phyloP scores from a whole-genome alignment of 768 basidiomycete genomes.

The Amanita pseudoporphyria region DNA sequence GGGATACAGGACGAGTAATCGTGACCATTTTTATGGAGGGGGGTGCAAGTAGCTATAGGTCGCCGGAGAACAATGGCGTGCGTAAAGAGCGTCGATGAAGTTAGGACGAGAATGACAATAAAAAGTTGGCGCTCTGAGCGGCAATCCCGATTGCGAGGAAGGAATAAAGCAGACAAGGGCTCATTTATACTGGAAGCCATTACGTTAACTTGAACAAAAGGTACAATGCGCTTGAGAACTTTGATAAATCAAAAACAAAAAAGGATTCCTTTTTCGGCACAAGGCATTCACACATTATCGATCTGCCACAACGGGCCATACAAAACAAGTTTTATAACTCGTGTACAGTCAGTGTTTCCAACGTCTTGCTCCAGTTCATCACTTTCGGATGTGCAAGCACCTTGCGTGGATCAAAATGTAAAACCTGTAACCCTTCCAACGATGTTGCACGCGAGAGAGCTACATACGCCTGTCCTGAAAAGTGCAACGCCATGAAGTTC shows the following conservation, averaged over 20 bases:
- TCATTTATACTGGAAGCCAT: constrained; percentile 2
- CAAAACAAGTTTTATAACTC: not conserved
- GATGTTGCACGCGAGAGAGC: no score
- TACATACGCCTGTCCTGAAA: constrained; percentile 77
- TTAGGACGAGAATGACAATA: constrained; percentile 1
- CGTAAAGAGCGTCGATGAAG: not conserved
- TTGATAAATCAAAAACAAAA: no score
- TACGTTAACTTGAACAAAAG: not conserved
- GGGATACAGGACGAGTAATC: constrained; percentile 9
- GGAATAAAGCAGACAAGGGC: not conserved
- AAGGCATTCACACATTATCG: no score
- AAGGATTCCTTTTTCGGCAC: not conserved
- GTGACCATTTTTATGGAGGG: constrained; percentile 2
- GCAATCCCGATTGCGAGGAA: constrained; percentile 8
- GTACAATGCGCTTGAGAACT: not conserved
- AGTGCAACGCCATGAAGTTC: not conserved
- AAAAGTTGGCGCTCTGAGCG: not conserved
- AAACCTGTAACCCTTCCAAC: constrained; percentile 68
- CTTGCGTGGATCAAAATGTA: constrained; percentile 69
- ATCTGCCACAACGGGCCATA: no score
- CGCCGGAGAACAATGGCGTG: not conserved
- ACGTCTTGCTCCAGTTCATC: constrained; percentile 16
- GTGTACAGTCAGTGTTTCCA: constrained; percentile 3
- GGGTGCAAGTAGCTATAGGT: not conserved
- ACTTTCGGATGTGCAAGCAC: constrained; percentile 71